A percentile compares a stretch with the other conserved stretches of the same genome.
phyloP scores from a whole-genome alignment of 176 grass and related monocot species.

The Panicum miliaceum region DNA sequence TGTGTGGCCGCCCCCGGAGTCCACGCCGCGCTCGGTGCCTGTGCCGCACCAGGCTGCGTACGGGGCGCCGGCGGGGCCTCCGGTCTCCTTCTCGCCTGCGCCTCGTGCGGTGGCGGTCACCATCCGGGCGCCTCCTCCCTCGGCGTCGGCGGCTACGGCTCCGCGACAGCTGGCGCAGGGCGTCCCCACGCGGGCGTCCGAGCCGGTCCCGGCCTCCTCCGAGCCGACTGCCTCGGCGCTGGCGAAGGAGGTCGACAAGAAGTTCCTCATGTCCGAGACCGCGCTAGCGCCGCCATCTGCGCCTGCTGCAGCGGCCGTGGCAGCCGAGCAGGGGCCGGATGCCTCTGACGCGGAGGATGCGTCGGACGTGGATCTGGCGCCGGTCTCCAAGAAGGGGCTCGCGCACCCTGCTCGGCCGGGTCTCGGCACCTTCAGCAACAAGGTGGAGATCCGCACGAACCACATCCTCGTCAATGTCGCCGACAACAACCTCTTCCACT shows the following conservation, averaged over 20 bases:
- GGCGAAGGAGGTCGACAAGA: conserved; percentile 50
- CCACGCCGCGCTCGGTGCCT: neutral
- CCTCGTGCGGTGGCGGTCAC: neutral
- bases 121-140: conserved; percentile 3
- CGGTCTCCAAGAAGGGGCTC: conserved; percentile 60
- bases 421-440: conserved; percentile 35
- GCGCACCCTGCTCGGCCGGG: conserved; percentile 46
- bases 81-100: neutral
- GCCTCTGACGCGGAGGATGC: neutral
- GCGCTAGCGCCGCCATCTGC: conserved; percentile 26
- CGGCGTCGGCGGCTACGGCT: neutral
- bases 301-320: conserved; percentile 11
- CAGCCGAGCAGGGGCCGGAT: neutral
- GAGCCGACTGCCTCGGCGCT: conserved; percentile 13
- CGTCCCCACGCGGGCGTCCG: neutral
- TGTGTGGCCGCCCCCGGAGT: conserved; percentile 36
- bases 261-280: conserved; percentile 58
- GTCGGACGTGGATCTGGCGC: conserved; percentile 29
- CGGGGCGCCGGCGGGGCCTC: neutral
- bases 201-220: neutral
- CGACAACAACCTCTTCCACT: conserved; percentile 74
- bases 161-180: neutral
- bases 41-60: neutral
- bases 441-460: conserved; percentile 60
- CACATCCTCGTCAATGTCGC: conserved; percentile 76